Evolutionary conservation across 306 rosid species (phyloP).

Genomic region (Arachis hypogaea): DNA sequence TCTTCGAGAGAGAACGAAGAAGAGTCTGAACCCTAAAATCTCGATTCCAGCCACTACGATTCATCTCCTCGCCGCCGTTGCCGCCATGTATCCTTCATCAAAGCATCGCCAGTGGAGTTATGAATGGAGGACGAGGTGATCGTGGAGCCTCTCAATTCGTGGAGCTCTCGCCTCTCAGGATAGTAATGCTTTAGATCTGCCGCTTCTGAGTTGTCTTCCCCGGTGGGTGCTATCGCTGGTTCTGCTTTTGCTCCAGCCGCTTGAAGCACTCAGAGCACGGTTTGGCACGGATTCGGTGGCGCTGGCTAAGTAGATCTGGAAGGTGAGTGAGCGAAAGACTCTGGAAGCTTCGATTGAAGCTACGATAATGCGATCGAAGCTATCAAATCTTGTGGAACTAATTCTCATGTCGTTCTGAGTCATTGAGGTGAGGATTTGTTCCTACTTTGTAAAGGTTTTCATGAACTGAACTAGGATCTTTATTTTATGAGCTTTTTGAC

Average conservation of each 20-base stretch:
- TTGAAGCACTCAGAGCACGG: slow-evolving; percentile 47
- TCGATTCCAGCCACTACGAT: too few relatives aligned
- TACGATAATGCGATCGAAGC: slow-evolving; percentile 52
- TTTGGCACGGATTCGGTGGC: slow-evolving; percentile 38
- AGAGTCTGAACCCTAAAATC: too few relatives aligned
- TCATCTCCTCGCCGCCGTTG: too few relatives aligned
- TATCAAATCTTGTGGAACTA: slow-evolving; percentile 71
- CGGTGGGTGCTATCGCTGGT: background rate
- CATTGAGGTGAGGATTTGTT: slow-evolving; percentile 38
- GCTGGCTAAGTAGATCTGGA: slow-evolving; percentile 53
- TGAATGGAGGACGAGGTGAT: too few relatives aligned
- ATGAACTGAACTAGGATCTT: too few relatives aligned
- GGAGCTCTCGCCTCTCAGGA: too few relatives aligned
- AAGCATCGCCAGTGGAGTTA: too few relatives aligned
- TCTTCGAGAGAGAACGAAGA: too few relatives aligned
- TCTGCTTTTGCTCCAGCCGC: slow-evolving; percentile 39
- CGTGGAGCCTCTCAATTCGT: too few relatives aligned
- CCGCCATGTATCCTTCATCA: too few relatives aligned
- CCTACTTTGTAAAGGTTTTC: too few relatives aligned
- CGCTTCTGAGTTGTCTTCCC: background rate
- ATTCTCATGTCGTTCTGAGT: slow-evolving; percentile 77
- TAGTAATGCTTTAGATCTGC: background rate
- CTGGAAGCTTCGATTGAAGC: slow-evolving; percentile 73
- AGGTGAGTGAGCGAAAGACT: slow-evolving; percentile 61
- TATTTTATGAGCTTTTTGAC: too few relatives aligned